Percentiles rank a stretch among this genome's conserved stretches.
Conservation (phyloP, 768 basidiomycete genomes). For the Trametes sanguinea region DNA sequence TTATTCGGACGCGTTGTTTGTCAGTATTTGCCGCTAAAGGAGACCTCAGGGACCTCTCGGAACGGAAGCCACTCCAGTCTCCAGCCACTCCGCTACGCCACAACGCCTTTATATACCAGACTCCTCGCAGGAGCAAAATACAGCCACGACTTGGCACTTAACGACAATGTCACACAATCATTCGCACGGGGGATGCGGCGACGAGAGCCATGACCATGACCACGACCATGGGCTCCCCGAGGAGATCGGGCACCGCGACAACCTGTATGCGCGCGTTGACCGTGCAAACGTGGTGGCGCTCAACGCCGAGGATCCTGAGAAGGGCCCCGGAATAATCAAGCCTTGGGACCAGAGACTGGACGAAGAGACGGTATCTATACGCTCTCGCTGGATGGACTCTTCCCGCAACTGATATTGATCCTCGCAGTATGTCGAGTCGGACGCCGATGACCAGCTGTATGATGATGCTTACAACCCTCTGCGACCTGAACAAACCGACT, state of each 20-base stretch:
- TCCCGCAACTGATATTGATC: background rate
- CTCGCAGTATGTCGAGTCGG: slow-evolving; percentile 77
- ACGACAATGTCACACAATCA: slow-evolving; percentile 57
- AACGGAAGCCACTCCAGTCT: background rate
- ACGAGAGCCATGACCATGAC: slow-evolving; percentile 58
- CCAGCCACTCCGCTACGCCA: background rate
- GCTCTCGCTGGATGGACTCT: slow-evolving; percentile 4
- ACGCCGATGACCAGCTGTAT: slow-evolving; percentile 89
- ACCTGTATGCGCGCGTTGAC: slow-evolving; percentile 76
- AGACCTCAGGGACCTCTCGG: background rate
- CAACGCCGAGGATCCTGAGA: slow-evolving; percentile 55
- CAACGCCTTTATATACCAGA: background rate
- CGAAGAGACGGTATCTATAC: slow-evolving; percentile 57
- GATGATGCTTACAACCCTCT: slow-evolving; percentile 22
- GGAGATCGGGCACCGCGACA: slow-evolving; percentile 59
- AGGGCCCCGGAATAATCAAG: slow-evolving; percentile 70
- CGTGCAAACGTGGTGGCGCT: slow-evolving; percentile 77
- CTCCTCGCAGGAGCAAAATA: background rate
- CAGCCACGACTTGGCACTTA: background rate
- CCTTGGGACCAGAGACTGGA: slow-evolving; percentile 81
- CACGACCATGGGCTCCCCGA: slow-evolving; percentile 47
- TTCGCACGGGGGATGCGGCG: slow-evolving; percentile 52
- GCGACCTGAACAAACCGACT: too few species aligned
- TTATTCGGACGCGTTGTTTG: slow-evolving; percentile 10
- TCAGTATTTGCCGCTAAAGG: slow-evolving; percentile 5